A percentile compares a stretch with the other conserved stretches of the same genome.
Evolutionary conservation across 352 stramenopile genomes (phyloP).

Genomic region (Phytophthora vignae): DNA sequence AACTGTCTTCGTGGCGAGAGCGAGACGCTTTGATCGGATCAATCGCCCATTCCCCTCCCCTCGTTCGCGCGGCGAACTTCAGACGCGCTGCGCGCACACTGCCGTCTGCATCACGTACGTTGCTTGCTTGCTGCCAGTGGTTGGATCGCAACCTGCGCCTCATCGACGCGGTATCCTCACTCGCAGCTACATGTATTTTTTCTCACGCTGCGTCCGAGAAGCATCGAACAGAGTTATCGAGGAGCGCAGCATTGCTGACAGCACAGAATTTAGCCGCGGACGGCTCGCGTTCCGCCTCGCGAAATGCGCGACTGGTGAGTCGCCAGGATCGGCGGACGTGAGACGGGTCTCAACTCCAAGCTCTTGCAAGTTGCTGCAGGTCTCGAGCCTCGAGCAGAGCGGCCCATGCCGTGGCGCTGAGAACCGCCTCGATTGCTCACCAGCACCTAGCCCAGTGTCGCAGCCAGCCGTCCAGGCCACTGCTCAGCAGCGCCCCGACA

Average conservation of each 20-base stretch:
- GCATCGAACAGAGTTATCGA: too few relatives aligned
- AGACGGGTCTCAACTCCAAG: not conserved
- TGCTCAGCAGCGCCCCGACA: not conserved
- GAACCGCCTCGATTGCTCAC: not conserved
- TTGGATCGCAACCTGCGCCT: not conserved
- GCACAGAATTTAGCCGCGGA: too few relatives aligned
- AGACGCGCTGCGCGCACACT: not conserved
- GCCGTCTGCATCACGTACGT: not conserved
- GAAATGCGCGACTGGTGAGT: not conserved
- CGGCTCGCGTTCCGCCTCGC: not conserved
- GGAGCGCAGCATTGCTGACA: too few relatives aligned
- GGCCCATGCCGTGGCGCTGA: too few relatives aligned
- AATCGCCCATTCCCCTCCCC: not conserved
- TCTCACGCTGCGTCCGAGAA: not conserved
- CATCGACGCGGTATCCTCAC: not conserved
- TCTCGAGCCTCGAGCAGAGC: not conserved
- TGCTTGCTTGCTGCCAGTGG: not conserved
- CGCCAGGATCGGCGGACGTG: not conserved
- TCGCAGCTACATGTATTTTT: not conserved
- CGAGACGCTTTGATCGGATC: slow-evolving; percentile 5
- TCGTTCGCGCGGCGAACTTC: not conserved
- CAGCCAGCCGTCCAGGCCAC: not conserved
- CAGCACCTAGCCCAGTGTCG: not conserved
- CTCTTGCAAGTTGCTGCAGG: not conserved
- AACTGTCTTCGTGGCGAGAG: slow-evolving; percentile 13